phyloP scores from a whole-genome alignment of 1,139 yeast species.

The Magnusiomyces suaveolens region DNA sequence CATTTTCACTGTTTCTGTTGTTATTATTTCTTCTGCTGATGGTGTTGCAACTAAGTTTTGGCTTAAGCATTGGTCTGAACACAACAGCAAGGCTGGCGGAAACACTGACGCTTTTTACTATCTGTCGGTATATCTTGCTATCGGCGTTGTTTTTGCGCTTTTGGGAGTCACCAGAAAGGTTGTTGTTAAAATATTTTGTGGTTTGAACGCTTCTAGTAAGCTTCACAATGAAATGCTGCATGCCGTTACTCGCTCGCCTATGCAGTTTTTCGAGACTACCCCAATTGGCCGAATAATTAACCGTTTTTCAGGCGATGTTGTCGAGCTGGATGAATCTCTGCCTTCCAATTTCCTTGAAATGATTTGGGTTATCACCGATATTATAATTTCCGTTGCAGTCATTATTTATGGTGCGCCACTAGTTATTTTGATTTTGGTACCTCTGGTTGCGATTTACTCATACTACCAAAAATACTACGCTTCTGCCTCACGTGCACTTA shows the following conservation, averaged over 20 bases:
- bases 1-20: conserved; percentile 35
- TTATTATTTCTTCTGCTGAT: conserved; percentile 41
- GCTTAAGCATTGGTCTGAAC: conserved; percentile 93
- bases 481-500: conserved; percentile 66
- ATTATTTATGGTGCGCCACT: conserved; percentile 67
- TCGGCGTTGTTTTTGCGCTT: conserved; percentile 57
- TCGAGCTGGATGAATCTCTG: conserved; percentile 55
- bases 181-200: conserved; percentile 67
- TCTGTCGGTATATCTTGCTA: conserved; percentile 56
- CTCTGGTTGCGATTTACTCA: conserved; percentile 51
- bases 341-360: conserved; percentile 35
- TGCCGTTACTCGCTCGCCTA: conserved; percentile 68
- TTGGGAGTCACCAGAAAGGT: conserved; percentile 53
- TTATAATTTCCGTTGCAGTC: conserved; percentile 55
- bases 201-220: conserved; percentile 68
- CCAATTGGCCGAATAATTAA: conserved; percentile 65
- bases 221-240: conserved; percentile 74
- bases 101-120: conserved; percentile 62
- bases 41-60: conserved; percentile 58
- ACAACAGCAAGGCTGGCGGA: conserved; percentile 53
- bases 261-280: conserved; percentile 57
- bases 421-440: conserved; percentile 39
- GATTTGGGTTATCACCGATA: conserved; percentile 44
- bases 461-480: conserved; percentile 81
- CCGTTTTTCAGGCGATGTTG: conserved; percentile 65